A percentile compares a stretch with the other conserved stretches of the same genome.
Evolutionary conservation across 768 basidiomycete species (phyloP).

Genomic region (Mycena capillaripes): DNA sequence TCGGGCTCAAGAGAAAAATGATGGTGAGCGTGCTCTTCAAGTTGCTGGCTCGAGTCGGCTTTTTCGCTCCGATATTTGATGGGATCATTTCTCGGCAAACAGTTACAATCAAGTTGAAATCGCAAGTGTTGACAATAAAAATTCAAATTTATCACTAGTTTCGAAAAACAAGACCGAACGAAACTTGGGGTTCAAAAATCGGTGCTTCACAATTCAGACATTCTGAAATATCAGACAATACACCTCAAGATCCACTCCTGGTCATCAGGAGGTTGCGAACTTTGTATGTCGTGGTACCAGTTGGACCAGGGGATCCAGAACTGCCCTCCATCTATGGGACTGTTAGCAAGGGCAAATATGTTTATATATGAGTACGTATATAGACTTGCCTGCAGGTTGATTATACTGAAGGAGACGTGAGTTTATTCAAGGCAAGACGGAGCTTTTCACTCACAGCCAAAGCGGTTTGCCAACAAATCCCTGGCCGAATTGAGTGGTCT

Average conservation of each 20-base stretch:
- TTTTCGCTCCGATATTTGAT: too few species aligned
- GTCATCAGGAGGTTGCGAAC: slow-evolving; percentile 57
- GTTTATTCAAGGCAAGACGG: background rate
- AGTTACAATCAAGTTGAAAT: background rate
- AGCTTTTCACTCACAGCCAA: slow-evolving; percentile 53
- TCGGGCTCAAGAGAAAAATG: background rate
- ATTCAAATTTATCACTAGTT: too few species aligned
- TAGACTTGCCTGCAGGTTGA: slow-evolving; percentile 54
- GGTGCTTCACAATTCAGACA: background rate
- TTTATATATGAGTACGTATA: too few species aligned
- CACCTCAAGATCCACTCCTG: slow-evolving; percentile 46
- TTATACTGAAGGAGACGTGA: slow-evolving; percentile 48
- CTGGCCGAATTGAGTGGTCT: slow-evolving; percentile 54
- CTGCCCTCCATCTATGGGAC: slow-evolving; percentile 59
- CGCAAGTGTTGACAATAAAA: too few species aligned
- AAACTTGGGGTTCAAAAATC: too few species aligned
- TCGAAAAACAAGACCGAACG: too few species aligned
- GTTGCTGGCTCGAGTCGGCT: background rate
- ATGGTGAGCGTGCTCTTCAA: slow-evolving; percentile 2
- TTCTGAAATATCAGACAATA: background rate
- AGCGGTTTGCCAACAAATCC: slow-evolving; percentile 57
- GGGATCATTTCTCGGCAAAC: too few species aligned
- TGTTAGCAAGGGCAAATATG: background rate
- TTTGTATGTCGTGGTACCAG: slow-evolving; percentile 57
- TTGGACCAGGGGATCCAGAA: slow-evolving; percentile 58